Evolutionary conservation across 805 yeast species (phyloP), one percentile per base, ranked within the genome.

Genomic region (Kazachstania taianensis): DNA sequence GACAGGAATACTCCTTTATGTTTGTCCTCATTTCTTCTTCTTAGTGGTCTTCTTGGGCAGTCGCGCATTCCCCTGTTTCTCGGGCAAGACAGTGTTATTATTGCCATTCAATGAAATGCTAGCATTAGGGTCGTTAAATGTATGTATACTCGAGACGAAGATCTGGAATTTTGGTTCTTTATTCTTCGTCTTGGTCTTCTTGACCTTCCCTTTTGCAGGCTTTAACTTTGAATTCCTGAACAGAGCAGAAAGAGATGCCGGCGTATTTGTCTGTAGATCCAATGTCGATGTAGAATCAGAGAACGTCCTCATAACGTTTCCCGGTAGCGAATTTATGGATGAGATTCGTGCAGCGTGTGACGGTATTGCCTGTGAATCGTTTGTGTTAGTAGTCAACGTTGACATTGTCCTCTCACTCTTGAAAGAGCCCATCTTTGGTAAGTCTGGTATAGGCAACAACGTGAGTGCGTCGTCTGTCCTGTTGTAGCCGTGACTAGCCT

Each of bases 351-450:
- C 19, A 2, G 27, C 16, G n/a, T n/a, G n/a, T n/a, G n/a, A n/a
- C n/a, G n/a, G n/a, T n/a, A n/a, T n/a, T 9, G 14, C 5, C 20
- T 29, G 8, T 17, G 32, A n/a, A 6, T 19, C 7, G 4, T 24
- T 13, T 9, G 5, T 7, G 13, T 17, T n/a, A 12, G 32, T 32
- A n/a, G 31, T 25, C 22, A 40, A 37, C 19, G 39, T 31, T 7
- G 46, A 39, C 8, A 20, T 23, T 7, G 49, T 37, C 17, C 42
- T 31, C 16, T 51, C 56, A 32, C 56, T 53, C 26, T 41, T 50
- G 39, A 57, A 57, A 3, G 61, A 56, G 3, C 62, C 62, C 62
- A 57, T 57, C 32, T 56, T 57, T 9, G 62, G 62, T 30, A 57
- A 41, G 33, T 56, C 61, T 1, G 59, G 60, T 3, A 56, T 48